These are phyloP conservation scores for Aspergillus intermedius DNA, from an alignment of 2,329 filamentous ascomycete genomes.

Conservation along the genomic window DNA sequence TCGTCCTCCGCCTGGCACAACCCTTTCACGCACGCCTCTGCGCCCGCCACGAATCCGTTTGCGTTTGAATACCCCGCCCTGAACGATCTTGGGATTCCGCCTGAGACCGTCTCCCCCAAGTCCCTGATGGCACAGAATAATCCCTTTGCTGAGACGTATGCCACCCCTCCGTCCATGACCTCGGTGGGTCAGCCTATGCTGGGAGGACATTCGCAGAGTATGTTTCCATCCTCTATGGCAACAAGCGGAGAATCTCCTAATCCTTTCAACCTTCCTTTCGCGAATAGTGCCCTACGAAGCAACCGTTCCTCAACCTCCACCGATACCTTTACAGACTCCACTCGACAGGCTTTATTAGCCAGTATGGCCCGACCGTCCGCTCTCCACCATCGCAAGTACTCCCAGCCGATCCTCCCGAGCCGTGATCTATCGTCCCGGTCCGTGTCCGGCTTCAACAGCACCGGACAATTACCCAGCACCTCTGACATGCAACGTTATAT, in stretches of 20 bases:
- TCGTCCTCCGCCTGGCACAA: conserved; percentile 59
- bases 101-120: conserved; percentile 70
- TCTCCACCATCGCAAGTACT: conserved; percentile 54
- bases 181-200: conserved; percentile 67
- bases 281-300: conserved; percentile 58
- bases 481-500: conserved; percentile 85
- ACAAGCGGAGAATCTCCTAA: conserved; percentile 41
- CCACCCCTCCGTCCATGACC: conserved; percentile 68
- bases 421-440: conserved; percentile 31
- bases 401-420: conserved; percentile 46
- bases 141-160: conserved; percentile 64
- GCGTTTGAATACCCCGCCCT: conserved; percentile 71
- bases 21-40: conserved; percentile 59
- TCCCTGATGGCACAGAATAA: conserved; percentile 64
- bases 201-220: conserved; percentile 54
- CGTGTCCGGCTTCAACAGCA: conserved; percentile 27
- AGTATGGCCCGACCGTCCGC: conserved; percentile 56
- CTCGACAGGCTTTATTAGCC: conserved; percentile 56
- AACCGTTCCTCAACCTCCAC: conserved; percentile 56
- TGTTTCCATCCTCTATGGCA: conserved; percentile 42
- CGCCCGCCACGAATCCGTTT: conserved; percentile 58
- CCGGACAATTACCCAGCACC: conserved; percentile 65
- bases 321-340: conserved; percentile 61
- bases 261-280: conserved; percentile 41
- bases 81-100: conserved; percentile 64